Conservation (phyloP, 1,284 basidiomycete species). For the Puccinia sorghi region DNA sequence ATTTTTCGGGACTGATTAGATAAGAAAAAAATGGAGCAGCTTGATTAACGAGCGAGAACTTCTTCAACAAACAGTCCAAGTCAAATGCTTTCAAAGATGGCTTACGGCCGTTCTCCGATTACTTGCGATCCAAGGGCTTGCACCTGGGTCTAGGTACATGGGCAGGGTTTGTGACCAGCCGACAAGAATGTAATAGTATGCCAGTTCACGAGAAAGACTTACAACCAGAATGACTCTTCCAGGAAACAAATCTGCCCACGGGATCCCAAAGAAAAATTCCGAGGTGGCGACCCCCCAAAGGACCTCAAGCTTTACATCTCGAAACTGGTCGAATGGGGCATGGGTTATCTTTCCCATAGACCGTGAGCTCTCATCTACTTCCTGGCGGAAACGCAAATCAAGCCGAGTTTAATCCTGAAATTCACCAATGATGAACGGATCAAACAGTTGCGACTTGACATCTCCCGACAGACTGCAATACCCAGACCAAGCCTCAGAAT, state of each 20-base stretch:
- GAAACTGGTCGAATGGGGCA: conserved; percentile 21
- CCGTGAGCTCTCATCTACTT: not conserved
- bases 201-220: not conserved
- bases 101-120: not conserved
- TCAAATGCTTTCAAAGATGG: conserved; percentile 9
- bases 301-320: not conserved
- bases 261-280: not conserved
- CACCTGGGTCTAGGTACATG: conserved; percentile 19
- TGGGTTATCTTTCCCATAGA: conserved; percentile 18
- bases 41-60: not conserved
- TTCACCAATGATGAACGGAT: too few relatives aligned
- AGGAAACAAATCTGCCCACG: not conserved
- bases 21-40: not conserved
- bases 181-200: not conserved
- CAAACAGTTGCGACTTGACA: conserved; percentile 30
- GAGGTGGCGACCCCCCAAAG: not conserved
- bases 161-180: not conserved
- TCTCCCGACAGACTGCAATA: conserved; percentile 18
- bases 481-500: not conserved
- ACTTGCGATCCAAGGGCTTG: conserved; percentile 19
- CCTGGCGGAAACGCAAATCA: too few relatives aligned
- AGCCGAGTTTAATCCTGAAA: too few relatives aligned
- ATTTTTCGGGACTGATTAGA: not conserved
- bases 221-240: not conserved
- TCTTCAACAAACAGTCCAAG: not conserved